Evolutionary conservation across 129 eudicot species (phyloP).

Genomic region (Erigeron canadensis): DNA sequence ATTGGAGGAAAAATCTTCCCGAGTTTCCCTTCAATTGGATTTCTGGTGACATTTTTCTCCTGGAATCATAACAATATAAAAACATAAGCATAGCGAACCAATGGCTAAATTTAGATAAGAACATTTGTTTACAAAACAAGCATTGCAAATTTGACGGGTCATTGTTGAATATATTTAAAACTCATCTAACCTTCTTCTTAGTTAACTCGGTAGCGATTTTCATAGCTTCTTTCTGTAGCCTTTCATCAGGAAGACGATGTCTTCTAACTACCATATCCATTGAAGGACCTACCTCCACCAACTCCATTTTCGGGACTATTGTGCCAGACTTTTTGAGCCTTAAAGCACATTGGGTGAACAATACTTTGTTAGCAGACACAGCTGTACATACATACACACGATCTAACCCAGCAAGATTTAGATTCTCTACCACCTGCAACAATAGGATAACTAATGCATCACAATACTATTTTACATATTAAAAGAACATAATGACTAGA

Average conservation of each 20-base stretch:
- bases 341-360: constrained; percentile 81
- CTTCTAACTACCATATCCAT: constrained; percentile 94
- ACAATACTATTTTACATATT: background rate
- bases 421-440: constrained; percentile 62
- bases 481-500: background rate
- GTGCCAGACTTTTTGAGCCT: constrained; percentile 90
- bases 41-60: constrained; percentile 87
- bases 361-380: constrained; percentile 61
- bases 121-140: background rate
- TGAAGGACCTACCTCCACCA: constrained; percentile 95
- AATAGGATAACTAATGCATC: background rate
- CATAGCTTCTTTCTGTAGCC: constrained; percentile 77
- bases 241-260: constrained; percentile 82
- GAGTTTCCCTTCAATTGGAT: constrained; percentile 69
- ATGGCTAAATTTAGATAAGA: too few relatives aligned
- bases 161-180: background rate
- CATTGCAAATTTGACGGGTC: background rate
- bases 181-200: constrained; percentile 71
- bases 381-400: constrained; percentile 91
- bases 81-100: background rate
- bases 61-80: constrained; percentile 29
- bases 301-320: constrained; percentile 73
- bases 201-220: constrained; percentile 62
- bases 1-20: constrained; percentile 89
- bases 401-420: constrained; percentile 92